Evolutionary conservation across 257 asterid genomes (phyloP).

Genomic region (Nicotiana tomentosiformis): DNA sequence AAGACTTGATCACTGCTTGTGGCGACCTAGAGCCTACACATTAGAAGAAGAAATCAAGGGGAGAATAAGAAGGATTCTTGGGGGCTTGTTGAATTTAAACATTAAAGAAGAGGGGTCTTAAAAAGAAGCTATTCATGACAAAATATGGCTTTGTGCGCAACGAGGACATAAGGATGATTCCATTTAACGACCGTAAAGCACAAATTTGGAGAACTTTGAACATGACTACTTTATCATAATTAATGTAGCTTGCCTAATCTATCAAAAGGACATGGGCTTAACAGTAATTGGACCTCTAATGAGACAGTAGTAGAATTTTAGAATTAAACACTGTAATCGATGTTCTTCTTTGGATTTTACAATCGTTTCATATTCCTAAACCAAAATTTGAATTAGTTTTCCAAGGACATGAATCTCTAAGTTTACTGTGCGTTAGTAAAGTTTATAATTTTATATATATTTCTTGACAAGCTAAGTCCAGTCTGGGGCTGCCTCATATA

Average conservation of each 20-base stretch:
- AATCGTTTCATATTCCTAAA: background rate
- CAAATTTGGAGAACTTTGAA: background rate
- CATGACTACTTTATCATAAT: background rate
- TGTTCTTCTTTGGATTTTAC: background rate
- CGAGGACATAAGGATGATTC: conserved; percentile 39
- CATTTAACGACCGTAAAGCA: conserved; percentile 18
- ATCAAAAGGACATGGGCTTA: background rate
- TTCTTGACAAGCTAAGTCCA: background rate
- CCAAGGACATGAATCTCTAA: background rate
- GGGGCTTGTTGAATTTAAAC: conserved; percentile 14
- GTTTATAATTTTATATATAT: background rate
- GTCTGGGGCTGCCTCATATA: background rate
- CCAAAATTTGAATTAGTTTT: background rate
- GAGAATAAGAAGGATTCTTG: background rate
- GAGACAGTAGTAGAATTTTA: background rate
- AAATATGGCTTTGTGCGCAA: conserved; percentile 37
- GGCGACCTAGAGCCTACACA: background rate
- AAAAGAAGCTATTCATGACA: conserved; percentile 28
- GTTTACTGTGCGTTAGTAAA: background rate
- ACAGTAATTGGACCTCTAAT: background rate
- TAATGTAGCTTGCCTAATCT: background rate
- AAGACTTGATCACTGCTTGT: conserved; percentile 2
- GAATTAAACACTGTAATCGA: background rate
- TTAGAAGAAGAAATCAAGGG: background rate
- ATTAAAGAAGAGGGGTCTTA: conserved; percentile 11